These are phyloP conservation scores for Pholiota adiposa DNA, from an alignment of 1,284 basidiomycete species.

Conservation along the genomic window DNA sequence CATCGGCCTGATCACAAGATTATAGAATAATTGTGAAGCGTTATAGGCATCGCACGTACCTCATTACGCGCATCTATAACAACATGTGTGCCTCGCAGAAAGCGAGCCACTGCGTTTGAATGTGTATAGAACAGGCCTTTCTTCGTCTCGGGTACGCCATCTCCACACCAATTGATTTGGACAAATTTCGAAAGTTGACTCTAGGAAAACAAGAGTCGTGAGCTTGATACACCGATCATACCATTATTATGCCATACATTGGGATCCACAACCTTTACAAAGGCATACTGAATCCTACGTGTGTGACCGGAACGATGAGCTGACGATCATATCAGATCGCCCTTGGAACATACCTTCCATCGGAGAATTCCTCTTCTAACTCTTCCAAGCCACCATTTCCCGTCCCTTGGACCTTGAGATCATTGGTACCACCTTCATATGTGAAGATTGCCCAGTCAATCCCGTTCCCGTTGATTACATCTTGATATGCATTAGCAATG, in stretches of 20 bases:
- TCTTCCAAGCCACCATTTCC: conserved; percentile 91
- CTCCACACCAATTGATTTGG: conserved; percentile 92
- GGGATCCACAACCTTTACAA: conserved; percentile 86
- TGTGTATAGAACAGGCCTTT: conserved; percentile 95
- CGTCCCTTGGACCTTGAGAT: conserved; percentile 87
- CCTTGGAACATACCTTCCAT: conserved; percentile 73
- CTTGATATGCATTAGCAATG: conserved; percentile 79
- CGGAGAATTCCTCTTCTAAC: conserved; percentile 92
- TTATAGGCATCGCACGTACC: conserved; percentile 44
- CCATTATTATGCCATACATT: conserved; percentile 56
- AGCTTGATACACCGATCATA: conserved; percentile 4
- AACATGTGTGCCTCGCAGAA: conserved; percentile 86
- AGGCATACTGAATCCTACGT: conserved; percentile 91
- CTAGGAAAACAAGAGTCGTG: conserved; percentile 41
- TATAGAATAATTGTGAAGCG: not conserved
- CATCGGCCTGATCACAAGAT: conserved; percentile 64
- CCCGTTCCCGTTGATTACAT: conserved; percentile 73
- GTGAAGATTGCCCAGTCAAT: conserved; percentile 90
- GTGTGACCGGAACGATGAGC: not conserved
- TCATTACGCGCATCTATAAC: conserved; percentile 93
- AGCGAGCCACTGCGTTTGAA: conserved; percentile 81
- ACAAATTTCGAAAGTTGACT: conserved; percentile 92
- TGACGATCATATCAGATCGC: conserved; percentile 16
- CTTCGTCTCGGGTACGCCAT: conserved; percentile 90
- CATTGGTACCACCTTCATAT: conserved; percentile 86